phyloP scores from a whole-genome alignment of 1,284 basidiomycete genomes.

The Ceratobasidium sp. region DNA sequence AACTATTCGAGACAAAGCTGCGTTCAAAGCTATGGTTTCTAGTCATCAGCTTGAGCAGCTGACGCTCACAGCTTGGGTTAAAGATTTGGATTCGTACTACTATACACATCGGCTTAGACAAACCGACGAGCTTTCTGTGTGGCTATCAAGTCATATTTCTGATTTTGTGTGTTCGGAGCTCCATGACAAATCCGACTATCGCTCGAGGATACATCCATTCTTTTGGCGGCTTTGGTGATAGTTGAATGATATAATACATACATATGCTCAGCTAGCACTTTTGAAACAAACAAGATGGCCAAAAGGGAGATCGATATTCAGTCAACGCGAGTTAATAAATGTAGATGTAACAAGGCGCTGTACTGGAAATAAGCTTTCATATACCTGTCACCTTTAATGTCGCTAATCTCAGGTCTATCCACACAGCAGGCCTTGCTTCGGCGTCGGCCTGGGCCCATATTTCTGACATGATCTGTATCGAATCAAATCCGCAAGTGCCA shows the following conservation, averaged over 20 bases:
- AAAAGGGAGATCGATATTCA: too few relatives aligned
- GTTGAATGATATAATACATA: background rate
- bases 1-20: background rate
- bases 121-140: background rate
- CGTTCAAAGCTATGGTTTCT: background rate
- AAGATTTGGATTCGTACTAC: background rate
- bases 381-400: background rate
- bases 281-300: too few relatives aligned
- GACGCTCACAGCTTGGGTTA: background rate
- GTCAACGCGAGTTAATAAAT: too few relatives aligned
- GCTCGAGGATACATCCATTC: background rate
- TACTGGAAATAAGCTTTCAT: too few relatives aligned
- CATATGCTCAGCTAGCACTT: too few relatives aligned
- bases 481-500: background rate
- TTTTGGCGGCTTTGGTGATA: background rate
- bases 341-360: too few relatives aligned
- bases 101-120: background rate
- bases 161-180: background rate
- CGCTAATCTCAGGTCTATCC: slow-evolving; percentile 10
- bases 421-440: background rate
- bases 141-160: background rate
- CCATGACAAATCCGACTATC: too few relatives aligned
- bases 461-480: background rate
- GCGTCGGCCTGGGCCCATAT: background rate
- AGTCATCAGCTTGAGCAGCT: background rate